Percentiles rank a stretch among this genome's conserved stretches.
These are phyloP conservation scores for Gaultheria prostrata DNA, from an alignment of 148 eudicot species.

Conservation along the genomic window DNA sequence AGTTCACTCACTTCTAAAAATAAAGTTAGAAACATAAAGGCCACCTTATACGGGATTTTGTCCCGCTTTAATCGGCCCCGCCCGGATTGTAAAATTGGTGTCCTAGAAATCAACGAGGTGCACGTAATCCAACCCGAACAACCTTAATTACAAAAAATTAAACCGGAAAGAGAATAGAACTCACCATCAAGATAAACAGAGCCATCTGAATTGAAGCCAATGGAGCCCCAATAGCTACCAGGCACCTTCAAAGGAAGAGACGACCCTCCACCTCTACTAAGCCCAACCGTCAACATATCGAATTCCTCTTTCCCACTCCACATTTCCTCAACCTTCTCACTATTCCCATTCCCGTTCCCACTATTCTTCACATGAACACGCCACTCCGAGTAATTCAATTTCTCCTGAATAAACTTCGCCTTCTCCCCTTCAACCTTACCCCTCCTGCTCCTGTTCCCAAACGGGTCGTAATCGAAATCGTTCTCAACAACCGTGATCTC, in stretches of 20 bases:
- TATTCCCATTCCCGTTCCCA: constrained; percentile 8
- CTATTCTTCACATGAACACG: constrained; percentile 23
- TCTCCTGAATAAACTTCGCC: constrained; percentile 39
- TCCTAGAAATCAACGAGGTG: no score
- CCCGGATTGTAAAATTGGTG: no score
- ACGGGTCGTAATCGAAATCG: constrained; percentile 19
- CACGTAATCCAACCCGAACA: neutral
- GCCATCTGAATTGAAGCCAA: constrained; percentile 66
- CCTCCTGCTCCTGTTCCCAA: neutral
- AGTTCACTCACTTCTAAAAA: no score
- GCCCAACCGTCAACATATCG: constrained; percentile 40
- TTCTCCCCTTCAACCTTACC: constrained; percentile 37
- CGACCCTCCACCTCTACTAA: constrained; percentile 30
- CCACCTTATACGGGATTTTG: no score
- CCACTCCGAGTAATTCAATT: constrained; percentile 19
- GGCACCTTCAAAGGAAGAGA: constrained; percentile 36
- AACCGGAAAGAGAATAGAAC: neutral
- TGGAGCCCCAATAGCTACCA: constrained; percentile 54
- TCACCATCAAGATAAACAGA: constrained; percentile 60
- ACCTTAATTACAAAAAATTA: neutral
- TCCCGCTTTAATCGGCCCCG: no score
- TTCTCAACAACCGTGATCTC: constrained; percentile 51
- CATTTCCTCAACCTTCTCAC: constrained; percentile 30
- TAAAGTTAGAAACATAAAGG: no score
- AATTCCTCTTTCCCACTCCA: constrained; percentile 15